These are phyloP conservation scores for Solanum neorickii DNA, from an alignment of 257 asterid species.

Conservation along the genomic window DNA sequence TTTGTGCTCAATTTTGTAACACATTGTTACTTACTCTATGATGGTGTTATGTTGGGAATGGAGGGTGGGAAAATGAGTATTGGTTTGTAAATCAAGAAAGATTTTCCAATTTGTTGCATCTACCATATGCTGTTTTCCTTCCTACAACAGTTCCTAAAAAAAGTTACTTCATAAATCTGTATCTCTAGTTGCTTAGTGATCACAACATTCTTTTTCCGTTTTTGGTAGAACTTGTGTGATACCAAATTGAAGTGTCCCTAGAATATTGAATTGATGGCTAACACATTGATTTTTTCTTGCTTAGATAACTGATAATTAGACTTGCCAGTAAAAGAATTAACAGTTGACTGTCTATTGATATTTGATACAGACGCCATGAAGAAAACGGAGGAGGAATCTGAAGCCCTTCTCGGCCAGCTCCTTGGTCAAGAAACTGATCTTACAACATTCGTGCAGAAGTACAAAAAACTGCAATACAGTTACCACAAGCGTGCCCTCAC, in stretches of 20 bases:
- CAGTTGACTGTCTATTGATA: not conserved
- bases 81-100: too few species aligned
- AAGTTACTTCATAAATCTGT: not conserved
- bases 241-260: not conserved
- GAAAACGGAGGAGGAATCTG: constrained; percentile 69
- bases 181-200: not conserved
- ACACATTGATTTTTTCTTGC: not conserved
- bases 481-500: constrained; percentile 74
- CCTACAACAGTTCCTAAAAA: not conserved
- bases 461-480: constrained; percentile 62
- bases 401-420: constrained; percentile 69
- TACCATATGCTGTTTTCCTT: too few species aligned
- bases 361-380: constrained; percentile 56
- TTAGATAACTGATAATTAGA: not conserved
- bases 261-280: not conserved
- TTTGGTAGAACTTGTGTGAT: not conserved
- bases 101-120: too few species aligned
- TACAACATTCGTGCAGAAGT: constrained; percentile 62
- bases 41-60: not conserved
- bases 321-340: not conserved
- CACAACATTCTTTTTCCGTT: not conserved
- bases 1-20: not conserved
- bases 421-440: constrained; percentile 68
- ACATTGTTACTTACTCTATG: not conserved
- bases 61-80: too few species aligned